Base-by-base conservation (phyloP, 148 eudicot species). In the Selenicereus undatus region DNA sequence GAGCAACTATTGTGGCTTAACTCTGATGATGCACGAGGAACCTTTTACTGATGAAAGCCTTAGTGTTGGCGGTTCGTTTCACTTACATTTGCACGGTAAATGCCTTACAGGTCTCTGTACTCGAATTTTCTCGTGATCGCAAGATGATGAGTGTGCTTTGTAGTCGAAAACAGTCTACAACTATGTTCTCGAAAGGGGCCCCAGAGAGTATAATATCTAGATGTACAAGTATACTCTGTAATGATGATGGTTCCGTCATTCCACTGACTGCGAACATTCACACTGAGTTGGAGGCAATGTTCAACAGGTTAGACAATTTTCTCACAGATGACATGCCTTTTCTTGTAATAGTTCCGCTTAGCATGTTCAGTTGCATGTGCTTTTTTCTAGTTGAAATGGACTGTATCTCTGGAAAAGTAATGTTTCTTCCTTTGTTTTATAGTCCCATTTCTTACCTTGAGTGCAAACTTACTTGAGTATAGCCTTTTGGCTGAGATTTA, bases 131-230 rank as follows among this genome's bases (percentile, higher is more conserved):
- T 78, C 98, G 98, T 80, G 99, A 97, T 88, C 97, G 99, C 80
- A 97, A 97, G 84, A 93, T 97, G 97, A 97, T 97, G 99, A 97
- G 98, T 85, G 98, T 94, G 32, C 98, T 97, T 68, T 94, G 99
- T 83, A 91, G 86, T 88, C 92, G 92, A 77, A 94, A 97, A 86
- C 96, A 97, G 86, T 91, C 93, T 77, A 87, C 91, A 86, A 89
- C 90, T 73, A 92, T 97, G 95, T 94, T 92, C 78, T 90, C 99
- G 68, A 97, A 94, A 90, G 99, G 99, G 75, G 98, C 99, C 36
- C 99, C 99, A 32, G 99, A 97, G 90, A 97, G 96, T 85, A 92
- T 97, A 74, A 77, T 97, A 66, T 86, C 98, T 78, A 88, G 97
- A 85, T 97, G 98, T 87, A 83, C 99, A 45, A 92, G 88, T 74